Evolutionary conservation across 352 stramenopile genomes (phyloP).

Genomic region (Pythium grandisporangium): DNA sequence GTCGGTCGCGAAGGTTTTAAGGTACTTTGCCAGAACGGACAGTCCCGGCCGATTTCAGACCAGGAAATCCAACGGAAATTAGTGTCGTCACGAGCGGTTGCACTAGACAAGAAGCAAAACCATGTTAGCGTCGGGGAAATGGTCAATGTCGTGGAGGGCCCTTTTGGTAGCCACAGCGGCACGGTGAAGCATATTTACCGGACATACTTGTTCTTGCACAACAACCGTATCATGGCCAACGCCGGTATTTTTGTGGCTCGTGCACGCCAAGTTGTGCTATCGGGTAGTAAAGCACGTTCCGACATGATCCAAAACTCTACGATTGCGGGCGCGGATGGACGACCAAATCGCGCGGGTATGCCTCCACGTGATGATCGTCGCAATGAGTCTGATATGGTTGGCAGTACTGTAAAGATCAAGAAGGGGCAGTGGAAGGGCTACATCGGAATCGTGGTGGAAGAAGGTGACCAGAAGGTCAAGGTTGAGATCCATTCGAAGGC

Average conservation of each 20-base stretch:
- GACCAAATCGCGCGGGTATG: slow-evolving; percentile 18
- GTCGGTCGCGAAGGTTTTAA: slow-evolving; percentile 84
- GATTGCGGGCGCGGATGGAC: slow-evolving; percentile 53
- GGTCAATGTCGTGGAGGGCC: slow-evolving; percentile 84
- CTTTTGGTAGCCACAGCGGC: slow-evolving; percentile 74
- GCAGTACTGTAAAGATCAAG: slow-evolving; percentile 89
- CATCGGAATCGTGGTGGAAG: slow-evolving; percentile 87
- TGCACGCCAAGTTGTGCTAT: slow-evolving; percentile 71
- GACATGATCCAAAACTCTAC: slow-evolving; percentile 85
- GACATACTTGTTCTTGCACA: slow-evolving; percentile 86
- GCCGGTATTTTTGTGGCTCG: slow-evolving; percentile 86
- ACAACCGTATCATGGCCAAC: slow-evolving; percentile 85
- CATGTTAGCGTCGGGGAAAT: slow-evolving; percentile 86
- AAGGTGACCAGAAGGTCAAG: slow-evolving; percentile 87
- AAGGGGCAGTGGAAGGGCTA: slow-evolving; percentile 89
- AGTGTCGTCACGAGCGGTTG: slow-evolving; percentile 69
- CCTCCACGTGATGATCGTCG: slow-evolving; percentile 21
- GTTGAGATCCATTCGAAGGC: slow-evolving; percentile 89
- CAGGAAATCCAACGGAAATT: slow-evolving; percentile 88
- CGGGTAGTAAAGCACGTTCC: slow-evolving; percentile 78
- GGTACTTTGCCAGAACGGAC: slow-evolving; percentile 79
- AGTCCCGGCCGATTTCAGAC: slow-evolving; percentile 76
- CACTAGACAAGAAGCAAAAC: slow-evolving; percentile 86
- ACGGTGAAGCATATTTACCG: slow-evolving; percentile 89
- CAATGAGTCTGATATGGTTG: slow-evolving; percentile 72